These are phyloP conservation scores for Coemansia sp. DNA, from an alignment of 192 early-diverging fungal genomes.

Conservation along the genomic window DNA sequence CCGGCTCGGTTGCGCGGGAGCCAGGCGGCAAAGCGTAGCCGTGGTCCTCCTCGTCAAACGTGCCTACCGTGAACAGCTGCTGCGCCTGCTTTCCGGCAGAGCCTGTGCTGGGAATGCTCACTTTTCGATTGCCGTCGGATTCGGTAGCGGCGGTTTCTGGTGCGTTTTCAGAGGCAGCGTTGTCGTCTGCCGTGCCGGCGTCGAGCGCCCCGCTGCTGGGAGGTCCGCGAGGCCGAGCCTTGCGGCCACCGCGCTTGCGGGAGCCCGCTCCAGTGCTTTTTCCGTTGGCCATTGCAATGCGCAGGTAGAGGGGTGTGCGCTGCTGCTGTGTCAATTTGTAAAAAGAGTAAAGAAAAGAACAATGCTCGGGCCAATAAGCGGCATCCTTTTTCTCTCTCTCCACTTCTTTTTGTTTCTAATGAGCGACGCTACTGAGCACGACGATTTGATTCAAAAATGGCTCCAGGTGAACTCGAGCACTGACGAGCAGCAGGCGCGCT, in stretches of 20 bases:
- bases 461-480: slow-evolving; percentile 55
- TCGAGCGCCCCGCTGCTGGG: neutral
- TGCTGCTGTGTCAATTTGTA: neutral
- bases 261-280: slow-evolving; percentile 15
- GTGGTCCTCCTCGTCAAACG: slow-evolving; percentile 47
- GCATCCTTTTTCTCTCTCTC: neutral
- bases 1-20: neutral
- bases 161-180: neutral
- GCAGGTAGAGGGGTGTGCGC: neutral
- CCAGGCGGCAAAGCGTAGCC: neutral
- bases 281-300: slow-evolving; percentile 26
- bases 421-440: slow-evolving; percentile 40
- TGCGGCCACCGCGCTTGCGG: slow-evolving; percentile 18
- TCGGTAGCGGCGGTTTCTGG: neutral
- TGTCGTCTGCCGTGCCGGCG: slow-evolving; percentile 2
- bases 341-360: slow-evolving; percentile 1
- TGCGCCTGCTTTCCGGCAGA: slow-evolving; percentile 22
- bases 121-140: neutral
- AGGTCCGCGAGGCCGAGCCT: slow-evolving; percentile 10
- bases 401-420: slow-evolving; percentile 6
- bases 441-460: slow-evolving; percentile 61
- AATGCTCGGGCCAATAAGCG: too few relatives aligned
- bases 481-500: slow-evolving; percentile 62
- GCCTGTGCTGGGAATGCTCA: slow-evolving; percentile 5
- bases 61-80: slow-evolving; percentile 50